Evolutionary conservation across 2,329 filamentous ascomycete species (phyloP), one percentile per base, ranked within the genome.

Genomic region (Neocucurbitaria cava): DNA sequence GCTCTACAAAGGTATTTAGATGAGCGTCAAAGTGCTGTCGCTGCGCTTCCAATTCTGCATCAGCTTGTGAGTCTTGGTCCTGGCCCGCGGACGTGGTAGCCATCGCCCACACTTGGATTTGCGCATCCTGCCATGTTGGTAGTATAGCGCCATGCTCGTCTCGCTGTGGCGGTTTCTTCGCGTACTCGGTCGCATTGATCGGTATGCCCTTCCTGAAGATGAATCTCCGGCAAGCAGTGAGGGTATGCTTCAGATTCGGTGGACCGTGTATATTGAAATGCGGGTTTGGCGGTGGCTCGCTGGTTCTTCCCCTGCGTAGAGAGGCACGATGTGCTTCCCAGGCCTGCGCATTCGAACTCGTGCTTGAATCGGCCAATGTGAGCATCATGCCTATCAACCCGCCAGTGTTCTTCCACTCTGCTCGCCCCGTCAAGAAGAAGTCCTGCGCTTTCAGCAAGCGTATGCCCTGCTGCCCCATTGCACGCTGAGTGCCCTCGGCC

Each of bases 371-470:
- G 24, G 93, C 92, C 54, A 96, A 75, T 4, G 91, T 96, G 61
- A 99, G 82, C 52, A 97, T 83, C 80, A 93, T 85, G 47, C 95
- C 95, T 58, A 96, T 79, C 59, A 98, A 77, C 3, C 95, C 95
- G 52, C 95, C 95, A 30, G 85, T 85, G 66, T 86, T 90, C 26
- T 80, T 78, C 92, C 92, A 97, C 71, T 86, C 83, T 36, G 90
- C 85, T 36, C 82, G 82, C 2, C 95, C 95, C 0, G 91, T 90
- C 54, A 99, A 74, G 73, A 99, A 97, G 53, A 96, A 80, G 66
- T 96, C 87, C 42, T 86, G 85, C 1, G 91, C 81, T 70, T 89
- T 89, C 24, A 81, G 75, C 62, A 96, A 68, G 30, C 83, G 80
- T 9, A 89, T 71, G 51, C 87, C 89, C 59, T 88, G 85, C 76